These are phyloP conservation scores for Hypholoma sublateritium DNA, from an alignment of 768 basidiomycete genomes.

Conservation along the genomic window DNA sequence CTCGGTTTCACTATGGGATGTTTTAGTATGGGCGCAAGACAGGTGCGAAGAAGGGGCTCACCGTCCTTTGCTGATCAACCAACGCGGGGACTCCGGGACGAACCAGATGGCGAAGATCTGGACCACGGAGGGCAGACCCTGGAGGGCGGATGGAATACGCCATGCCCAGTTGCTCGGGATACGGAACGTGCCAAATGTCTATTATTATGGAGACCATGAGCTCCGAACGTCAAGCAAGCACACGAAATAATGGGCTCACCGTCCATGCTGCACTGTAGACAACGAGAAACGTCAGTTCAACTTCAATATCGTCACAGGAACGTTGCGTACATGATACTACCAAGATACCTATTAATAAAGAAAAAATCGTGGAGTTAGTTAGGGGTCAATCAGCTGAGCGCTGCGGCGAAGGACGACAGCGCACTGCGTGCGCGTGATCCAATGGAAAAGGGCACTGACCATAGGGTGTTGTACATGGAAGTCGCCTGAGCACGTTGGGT, in stretches of 20 bases:
- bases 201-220: neutral
- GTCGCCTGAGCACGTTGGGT: conserved; percentile 71
- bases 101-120: conserved; percentile 62
- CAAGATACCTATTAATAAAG: conserved; percentile 44
- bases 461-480: conserved; percentile 70
- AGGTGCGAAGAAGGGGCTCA: conserved; percentile 1
- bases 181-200: conserved; percentile 68
- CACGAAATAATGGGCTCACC: conserved; percentile 11
- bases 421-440: neutral
- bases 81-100: conserved; percentile 75
- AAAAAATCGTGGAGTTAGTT: conserved; percentile 6
- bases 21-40: neutral
- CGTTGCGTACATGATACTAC: conserved; percentile 57
- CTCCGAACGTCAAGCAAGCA: neutral
- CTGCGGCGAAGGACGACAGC: neutral
- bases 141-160: conserved; percentile 68
- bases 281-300: neutral
- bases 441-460: conserved; percentile 31
- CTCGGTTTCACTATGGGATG: conserved; percentile 35
- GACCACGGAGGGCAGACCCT: conserved; percentile 58
- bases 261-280: conserved; percentile 61
- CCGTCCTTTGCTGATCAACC: conserved; percentile 63
- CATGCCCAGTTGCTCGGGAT: conserved; percentile 64
- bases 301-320: neutral
- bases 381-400: neutral